phyloP scores from a whole-genome alignment of 1,284 basidiomycete genomes.

The Entoloma clypeatum region DNA sequence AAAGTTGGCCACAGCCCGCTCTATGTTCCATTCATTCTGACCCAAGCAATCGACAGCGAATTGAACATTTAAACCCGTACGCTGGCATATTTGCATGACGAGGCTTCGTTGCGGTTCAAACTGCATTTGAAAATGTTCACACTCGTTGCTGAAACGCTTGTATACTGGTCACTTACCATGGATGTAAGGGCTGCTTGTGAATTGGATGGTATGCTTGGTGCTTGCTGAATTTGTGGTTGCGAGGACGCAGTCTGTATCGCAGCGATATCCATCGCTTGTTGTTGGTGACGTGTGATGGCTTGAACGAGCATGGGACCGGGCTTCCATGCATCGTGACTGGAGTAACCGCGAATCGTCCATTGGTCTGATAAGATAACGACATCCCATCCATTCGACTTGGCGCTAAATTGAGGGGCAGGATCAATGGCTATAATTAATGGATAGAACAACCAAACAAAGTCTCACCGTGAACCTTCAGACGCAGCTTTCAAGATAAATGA shows the following conservation, averaged over 20 bases:
- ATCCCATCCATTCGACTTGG: constrained; percentile 83
- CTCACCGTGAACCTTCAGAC: constrained; percentile 75
- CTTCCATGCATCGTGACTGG: constrained; percentile 76
- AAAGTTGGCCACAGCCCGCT: constrained; percentile 76
- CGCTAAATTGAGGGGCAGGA: constrained; percentile 40
- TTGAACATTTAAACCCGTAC: constrained; percentile 72
- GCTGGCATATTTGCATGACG: constrained; percentile 63
- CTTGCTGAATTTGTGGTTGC: constrained; percentile 22
- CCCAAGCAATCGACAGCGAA: constrained; percentile 80
- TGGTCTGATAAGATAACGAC: constrained; percentile 89
- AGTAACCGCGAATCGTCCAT: constrained; percentile 79
- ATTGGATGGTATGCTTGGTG: constrained; percentile 35
- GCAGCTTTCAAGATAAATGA: constrained; percentile 87
- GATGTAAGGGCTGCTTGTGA: constrained; percentile 48
- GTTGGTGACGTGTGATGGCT: constrained; percentile 27
- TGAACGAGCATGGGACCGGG: constrained; percentile 70
- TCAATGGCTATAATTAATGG: background rate
- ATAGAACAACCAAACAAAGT: constrained; percentile 18
- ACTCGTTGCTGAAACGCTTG: constrained; percentile 4
- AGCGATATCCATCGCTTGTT: constrained; percentile 16
- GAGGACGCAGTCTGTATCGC: constrained; percentile 14
- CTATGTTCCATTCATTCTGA: constrained; percentile 78
- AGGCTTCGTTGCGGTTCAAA: constrained; percentile 59
- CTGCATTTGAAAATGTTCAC: constrained; percentile 10
- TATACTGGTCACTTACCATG: constrained; percentile 46